Percentiles rank a stretch among this genome's conserved stretches.
These are phyloP conservation scores for Zea mays DNA, from an alignment of 176 grass and related monocot genomes.

Conservation along the genomic window DNA sequence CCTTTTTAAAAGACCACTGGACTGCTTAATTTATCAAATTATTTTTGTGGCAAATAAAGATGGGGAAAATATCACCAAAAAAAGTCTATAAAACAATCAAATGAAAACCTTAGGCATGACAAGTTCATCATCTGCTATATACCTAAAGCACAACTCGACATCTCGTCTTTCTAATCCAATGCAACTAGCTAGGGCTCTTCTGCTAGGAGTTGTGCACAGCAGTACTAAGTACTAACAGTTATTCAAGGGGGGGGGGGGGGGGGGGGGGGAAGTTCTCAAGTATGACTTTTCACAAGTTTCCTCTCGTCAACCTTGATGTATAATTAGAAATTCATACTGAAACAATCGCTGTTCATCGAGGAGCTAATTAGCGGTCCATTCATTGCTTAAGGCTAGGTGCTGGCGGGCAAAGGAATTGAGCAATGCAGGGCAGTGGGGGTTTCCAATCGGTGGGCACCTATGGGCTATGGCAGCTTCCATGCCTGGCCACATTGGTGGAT, in stretches of 20 bases:
- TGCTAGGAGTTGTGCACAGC: too few species aligned
- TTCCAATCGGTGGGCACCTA: not conserved
- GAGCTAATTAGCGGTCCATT: not conserved
- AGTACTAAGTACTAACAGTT: too few species aligned
- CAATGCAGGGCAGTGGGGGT: not conserved
- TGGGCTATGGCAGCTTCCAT: not conserved
- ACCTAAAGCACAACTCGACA: slow-evolving; percentile 27
- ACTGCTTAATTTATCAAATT: too few species aligned
- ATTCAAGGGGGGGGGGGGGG: too few species aligned
- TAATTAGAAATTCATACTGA: not conserved
- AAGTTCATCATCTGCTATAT: slow-evolving; percentile 19
- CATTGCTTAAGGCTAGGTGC: too few species aligned
- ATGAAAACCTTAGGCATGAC: slow-evolving; percentile 1
- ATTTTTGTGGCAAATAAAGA: too few species aligned
- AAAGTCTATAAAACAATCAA: not conserved
- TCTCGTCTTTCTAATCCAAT: not conserved
- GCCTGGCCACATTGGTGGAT: not conserved
- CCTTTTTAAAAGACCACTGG: too few species aligned
- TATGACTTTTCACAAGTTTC: not conserved
- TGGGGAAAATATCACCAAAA: not conserved
- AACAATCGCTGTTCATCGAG: not conserved
- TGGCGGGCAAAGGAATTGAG: too few species aligned
- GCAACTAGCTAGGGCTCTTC: too few species aligned
- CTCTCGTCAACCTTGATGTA: not conserved
- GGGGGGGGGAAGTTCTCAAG: too few species aligned